Base-by-base conservation (phyloP, 164 flowering plant genomes). In the Aristolochia contorta region DNA sequence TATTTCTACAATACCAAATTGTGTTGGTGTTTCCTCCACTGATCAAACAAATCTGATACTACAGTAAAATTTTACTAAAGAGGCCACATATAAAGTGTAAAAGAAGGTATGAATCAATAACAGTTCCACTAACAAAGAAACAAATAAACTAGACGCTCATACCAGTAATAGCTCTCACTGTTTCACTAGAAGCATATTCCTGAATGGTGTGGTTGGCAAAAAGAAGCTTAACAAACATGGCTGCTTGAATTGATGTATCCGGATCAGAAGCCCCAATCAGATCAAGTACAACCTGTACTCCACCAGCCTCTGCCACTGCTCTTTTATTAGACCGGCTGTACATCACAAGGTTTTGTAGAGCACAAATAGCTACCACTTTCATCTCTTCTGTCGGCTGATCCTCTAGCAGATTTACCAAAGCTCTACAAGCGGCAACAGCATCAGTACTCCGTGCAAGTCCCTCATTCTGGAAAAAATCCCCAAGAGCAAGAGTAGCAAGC, bases 231-330 rank as follows among this genome's bases (percentile, higher is more conserved):
- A 94, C 57, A 73, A 91, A 91, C 87, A 87, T 89, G 53, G 97
- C 94, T 16, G 99, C 99, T 79, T 91, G 97, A 67, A 91, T 79
- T 41, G 97, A 86, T 47, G 97, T 91, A 20, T 94, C 97, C 50
- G 93, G 86, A 65, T 89, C 96, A 74, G 96, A 85, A 33, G 95
- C 78, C 60, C 90, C 79, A 60, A 91, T 85, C 64, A 94, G 81
- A 75, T 94, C 99, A 69, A 91, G 76, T 56, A 94, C 85, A 67
- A 91, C 95, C 72, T 91, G 97, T 64, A 94, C 92, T 41, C 99
- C 99, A 57, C 99, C 95, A 55, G 99, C 96, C 73, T 94, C 99
- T 18, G 99, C 99, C 64, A 94, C 99, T n/a, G 99, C 99, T 74
- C 99, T 83, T 77, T 89, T 94, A 69, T 94, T 94, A 55, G 97